Base-by-base conservation (phyloP, 2,329 filamentous ascomycete genomes). In the Seiridium unicorne region DNA sequence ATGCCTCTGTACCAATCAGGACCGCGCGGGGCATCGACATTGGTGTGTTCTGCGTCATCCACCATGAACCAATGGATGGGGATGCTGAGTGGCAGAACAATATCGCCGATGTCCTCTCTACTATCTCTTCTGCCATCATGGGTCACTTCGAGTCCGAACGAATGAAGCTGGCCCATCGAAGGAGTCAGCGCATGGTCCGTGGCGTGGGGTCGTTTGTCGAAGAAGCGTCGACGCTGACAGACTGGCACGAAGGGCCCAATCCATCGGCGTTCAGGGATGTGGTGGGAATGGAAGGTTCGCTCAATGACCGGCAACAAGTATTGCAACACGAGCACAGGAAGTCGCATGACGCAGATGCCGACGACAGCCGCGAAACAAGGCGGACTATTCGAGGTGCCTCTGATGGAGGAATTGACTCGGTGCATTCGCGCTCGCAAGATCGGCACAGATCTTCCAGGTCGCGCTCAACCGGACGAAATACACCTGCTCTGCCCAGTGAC, bases 171-270 rank as follows among this genome's bases (percentile, higher is more conserved):
- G 49, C 13, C 6, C 48, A 59, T 44, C 54, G 59, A 36, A 62
- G 65, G n/a, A 63, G 56, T 42, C 62, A 66, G 36, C 63, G 64
- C 9, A 68, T 67, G 65, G 62, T 64, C 3, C 60, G 63, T 3
- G 65, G 64, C 26, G 46, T 68, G 2, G 63, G 65, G 3, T 63
- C 60, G 48, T 68, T 68, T 48, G 60, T 66, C 10, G 66, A 68
- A 44, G 64, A 26, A 26, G 18, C 18, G 18, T 26, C 18, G 18
- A 26, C 18, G 18, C 18, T 26, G 18, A 26, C 18, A 26, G 18
- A 26, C 18, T 26, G 18, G 18, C 18, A 26, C 18, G 18, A 26
- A 26, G 18, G 18, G 18, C 18, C 18, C 18, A 26, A 26, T 26
- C 18, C 18, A 26, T 26, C 18, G 2, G 18, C 18, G 18, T 26